These are phyloP conservation scores for Tylopilus sp. DNA, from an alignment of 1,284 basidiomycete genomes.

Conservation along the genomic window DNA sequence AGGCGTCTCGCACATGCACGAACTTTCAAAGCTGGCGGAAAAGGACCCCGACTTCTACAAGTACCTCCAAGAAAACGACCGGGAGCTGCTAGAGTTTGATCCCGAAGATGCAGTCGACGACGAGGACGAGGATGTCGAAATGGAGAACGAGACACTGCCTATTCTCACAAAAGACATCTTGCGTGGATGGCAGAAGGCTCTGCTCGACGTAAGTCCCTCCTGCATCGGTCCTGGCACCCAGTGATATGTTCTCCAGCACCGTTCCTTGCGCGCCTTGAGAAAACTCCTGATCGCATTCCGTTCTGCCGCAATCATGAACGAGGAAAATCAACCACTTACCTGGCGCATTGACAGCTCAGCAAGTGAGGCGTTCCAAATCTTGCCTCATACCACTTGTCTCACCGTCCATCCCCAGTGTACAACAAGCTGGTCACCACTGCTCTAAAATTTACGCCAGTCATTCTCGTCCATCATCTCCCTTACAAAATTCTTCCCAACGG, in stretches of 20 bases:
- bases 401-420: slow-evolving; percentile 57
- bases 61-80: slow-evolving; percentile 94
- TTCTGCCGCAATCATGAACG: slow-evolving; percentile 83
- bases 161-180: slow-evolving; percentile 74
- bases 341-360: slow-evolving; percentile 79
- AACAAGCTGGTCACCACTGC: slow-evolving; percentile 87
- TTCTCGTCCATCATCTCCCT: slow-evolving; percentile 84
- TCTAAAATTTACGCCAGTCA: slow-evolving; percentile 86
- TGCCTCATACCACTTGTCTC: not conserved
- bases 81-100: slow-evolving; percentile 80
- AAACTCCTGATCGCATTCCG: slow-evolving; percentile 87
- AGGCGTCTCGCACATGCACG: slow-evolving; percentile 66
- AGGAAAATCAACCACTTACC: slow-evolving; percentile 70
- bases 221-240: not conserved
- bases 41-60: slow-evolving; percentile 99
- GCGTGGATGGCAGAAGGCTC: slow-evolving; percentile 83
- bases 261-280: slow-evolving; percentile 80
- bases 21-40: slow-evolving; percentile 87
- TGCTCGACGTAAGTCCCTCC: slow-evolving; percentile 66
- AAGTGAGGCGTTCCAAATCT: slow-evolving; percentile 34
- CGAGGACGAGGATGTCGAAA: slow-evolving; percentile 39
- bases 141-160: slow-evolving; percentile 48
- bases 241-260: slow-evolving; percentile 50
- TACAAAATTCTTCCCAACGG: slow-evolving; percentile 79
- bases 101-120: slow-evolving; percentile 39